Conservation (phyloP, 345 rosid species). For the Eucalyptus polybractea region DNA sequence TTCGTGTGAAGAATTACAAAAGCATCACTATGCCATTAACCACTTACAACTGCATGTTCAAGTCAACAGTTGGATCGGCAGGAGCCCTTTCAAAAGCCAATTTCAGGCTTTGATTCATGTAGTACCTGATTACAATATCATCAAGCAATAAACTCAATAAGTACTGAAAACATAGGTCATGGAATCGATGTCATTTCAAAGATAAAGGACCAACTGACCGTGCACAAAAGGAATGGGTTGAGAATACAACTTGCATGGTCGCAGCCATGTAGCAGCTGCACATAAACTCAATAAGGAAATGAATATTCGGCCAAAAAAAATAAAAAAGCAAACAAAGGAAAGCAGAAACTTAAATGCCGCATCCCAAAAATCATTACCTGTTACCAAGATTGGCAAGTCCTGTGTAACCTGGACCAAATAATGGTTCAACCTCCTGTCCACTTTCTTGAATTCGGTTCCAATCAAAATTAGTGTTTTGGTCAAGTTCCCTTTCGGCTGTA, state of each 20-base stretch:
- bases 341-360: neutral
- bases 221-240: conserved; percentile 54
- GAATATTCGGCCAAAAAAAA: neutral
- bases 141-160: neutral
- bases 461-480: conserved; percentile 92
- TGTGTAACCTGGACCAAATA: conserved; percentile 92
- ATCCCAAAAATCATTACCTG: conserved; percentile 36
- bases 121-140: conserved; percentile 40
- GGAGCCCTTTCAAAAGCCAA: conserved; percentile 78
- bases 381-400: conserved; percentile 97
- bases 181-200: neutral
- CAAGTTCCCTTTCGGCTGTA: conserved; percentile 99
- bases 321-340: neutral
- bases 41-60: conserved; percentile 93
- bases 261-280: conserved; percentile 99
- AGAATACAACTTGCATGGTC: conserved; percentile 90
- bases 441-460: conserved; percentile 99
- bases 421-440: conserved; percentile 75
- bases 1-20: neutral
- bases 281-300: conserved; percentile 6
- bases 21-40: neutral
- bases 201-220: conserved; percentile 25
- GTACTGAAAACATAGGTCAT: neutral
- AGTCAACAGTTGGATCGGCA: conserved; percentile 94
- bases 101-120: conserved; percentile 54